Base-by-base conservation (phyloP, 2,329 filamentous ascomycete genomes). In the Aspergillus transmontanensis region DNA sequence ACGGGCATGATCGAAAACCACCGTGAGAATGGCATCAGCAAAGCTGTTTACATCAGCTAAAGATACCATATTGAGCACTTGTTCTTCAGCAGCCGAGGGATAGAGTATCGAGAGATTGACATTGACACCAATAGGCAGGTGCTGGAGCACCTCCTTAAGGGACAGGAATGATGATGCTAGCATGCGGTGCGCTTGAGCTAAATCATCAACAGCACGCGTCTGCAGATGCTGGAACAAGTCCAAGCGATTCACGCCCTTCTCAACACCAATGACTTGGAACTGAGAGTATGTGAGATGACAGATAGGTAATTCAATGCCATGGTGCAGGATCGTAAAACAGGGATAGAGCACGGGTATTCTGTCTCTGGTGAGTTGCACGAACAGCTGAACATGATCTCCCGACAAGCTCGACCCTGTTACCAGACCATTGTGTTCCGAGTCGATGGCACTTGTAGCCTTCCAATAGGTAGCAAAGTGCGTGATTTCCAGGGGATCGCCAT, bases 391-490 rank as follows among this genome's bases (percentile, higher is more conserved):
- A 76, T 98, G 98, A 72, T 98, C 92, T n/a, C 95, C 95, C 3
- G 93, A 96, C 60, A 99, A 79, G 79, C 94, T 98, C 11, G 94
- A 98, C 0, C 94, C 95, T 0, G 94, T 98, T 21, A 99, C 92
- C 28, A 98, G 87, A 28, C 93, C 92, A 73, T 87, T 95, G 28
- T 91, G 90, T 54, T 93, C 91, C 57, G 92, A 89, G 75, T 97
- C 93, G 55, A 95, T 86, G 70, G 97, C 93, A 72, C 93, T 97
- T 1, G 95, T 99, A 0, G 94, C 94, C 79, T 98, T 99, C 95
- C 95, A 99, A 78, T 99, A 99, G 0, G 95, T 98, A 66, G 96
- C 95, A 71, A 98, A 99, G 73, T 98, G 94, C 1, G 95, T 96
- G 64, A 99, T 97, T 77, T 99, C 95, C 26, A 99, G 83, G 4